Evolutionary conservation across 305 asterid genomes (phyloP).

Genomic region (Fraxinus greggii): DNA sequence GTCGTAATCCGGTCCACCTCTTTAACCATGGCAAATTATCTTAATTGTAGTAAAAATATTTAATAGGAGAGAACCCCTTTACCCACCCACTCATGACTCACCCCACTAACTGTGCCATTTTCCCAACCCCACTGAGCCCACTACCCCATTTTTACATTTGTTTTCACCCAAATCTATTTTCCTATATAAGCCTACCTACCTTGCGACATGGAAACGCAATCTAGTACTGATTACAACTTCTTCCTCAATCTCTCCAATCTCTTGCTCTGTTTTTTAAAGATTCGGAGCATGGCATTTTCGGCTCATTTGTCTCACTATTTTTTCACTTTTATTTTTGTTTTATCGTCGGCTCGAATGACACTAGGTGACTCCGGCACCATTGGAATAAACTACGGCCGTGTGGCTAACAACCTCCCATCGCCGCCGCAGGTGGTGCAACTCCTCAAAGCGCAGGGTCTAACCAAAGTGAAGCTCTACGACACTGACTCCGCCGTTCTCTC

Average conservation of each 20-base stretch:
- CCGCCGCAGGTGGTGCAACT: slow-evolving; percentile 56
- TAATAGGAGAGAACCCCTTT: background rate
- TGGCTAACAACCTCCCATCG: slow-evolving; percentile 62
- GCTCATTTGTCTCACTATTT: background rate
- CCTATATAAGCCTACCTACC: background rate
- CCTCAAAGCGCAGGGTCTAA: slow-evolving; percentile 51
- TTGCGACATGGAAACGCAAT: background rate
- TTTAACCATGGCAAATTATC: background rate
- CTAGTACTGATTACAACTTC: background rate
- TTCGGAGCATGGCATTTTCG: slow-evolving; percentile 3
- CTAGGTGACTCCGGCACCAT: slow-evolving; percentile 37
- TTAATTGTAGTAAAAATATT: background rate
- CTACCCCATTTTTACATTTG: background rate
- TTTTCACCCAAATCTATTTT: background rate
- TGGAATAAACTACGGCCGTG: slow-evolving; percentile 69
- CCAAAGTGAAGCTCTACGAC: slow-evolving; percentile 53
- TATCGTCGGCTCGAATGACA: slow-evolving; percentile 5
- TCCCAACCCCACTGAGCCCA: background rate
- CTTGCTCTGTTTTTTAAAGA: background rate
- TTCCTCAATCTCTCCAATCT: background rate
- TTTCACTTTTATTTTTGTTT: slow-evolving; percentile 1
- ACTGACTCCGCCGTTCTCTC: slow-evolving; percentile 54
- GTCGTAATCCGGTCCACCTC: background rate
- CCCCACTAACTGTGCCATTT: background rate
- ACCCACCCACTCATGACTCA: background rate